Conservation (phyloP, 2,329 filamentous ascomycete species). For the Cordyceps cateniannulata region DNA sequence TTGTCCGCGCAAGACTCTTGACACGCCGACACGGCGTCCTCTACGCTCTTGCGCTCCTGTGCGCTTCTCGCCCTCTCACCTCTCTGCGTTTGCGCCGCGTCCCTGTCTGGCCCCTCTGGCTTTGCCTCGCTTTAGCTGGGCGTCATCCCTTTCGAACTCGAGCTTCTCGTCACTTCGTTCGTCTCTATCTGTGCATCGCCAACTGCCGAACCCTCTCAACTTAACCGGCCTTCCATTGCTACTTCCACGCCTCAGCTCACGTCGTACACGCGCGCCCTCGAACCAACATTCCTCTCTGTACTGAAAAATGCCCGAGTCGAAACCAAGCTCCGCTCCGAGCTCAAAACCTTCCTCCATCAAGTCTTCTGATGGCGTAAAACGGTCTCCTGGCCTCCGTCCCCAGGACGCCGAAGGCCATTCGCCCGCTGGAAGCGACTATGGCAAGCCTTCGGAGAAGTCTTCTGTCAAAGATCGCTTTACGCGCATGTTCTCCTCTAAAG, state of each 20-base stretch:
- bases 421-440: slow-evolving; percentile 9
- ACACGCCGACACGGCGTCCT: slow-evolving; percentile 18
- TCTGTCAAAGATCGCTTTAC: slow-evolving; percentile 59
- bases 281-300: not conserved
- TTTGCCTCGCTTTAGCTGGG: not conserved
- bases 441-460: slow-evolving; percentile 41
- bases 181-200: not conserved
- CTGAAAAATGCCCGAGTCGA: slow-evolving; percentile 29
- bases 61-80: not conserved
- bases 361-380: slow-evolving; percentile 37
- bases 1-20: slow-evolving; percentile 17
- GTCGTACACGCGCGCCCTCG: not conserved
- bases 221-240: not conserved
- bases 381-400: slow-evolving; percentile 33
- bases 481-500: slow-evolving; percentile 59
- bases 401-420: slow-evolving; percentile 29
- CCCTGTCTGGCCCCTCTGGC: not conserved
- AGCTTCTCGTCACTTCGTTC: not conserved
- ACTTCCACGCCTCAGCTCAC: not conserved
- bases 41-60: slow-evolving; percentile 16
- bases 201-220: not conserved
- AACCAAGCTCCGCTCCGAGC: slow-evolving; percentile 36
- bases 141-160: not conserved
- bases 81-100: slow-evolving; percentile 3
- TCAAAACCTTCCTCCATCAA: slow-evolving; percentile 45